Evolutionary conservation across 805 yeast genomes (phyloP).

Genomic region (Hanseniaspora singularis): DNA sequence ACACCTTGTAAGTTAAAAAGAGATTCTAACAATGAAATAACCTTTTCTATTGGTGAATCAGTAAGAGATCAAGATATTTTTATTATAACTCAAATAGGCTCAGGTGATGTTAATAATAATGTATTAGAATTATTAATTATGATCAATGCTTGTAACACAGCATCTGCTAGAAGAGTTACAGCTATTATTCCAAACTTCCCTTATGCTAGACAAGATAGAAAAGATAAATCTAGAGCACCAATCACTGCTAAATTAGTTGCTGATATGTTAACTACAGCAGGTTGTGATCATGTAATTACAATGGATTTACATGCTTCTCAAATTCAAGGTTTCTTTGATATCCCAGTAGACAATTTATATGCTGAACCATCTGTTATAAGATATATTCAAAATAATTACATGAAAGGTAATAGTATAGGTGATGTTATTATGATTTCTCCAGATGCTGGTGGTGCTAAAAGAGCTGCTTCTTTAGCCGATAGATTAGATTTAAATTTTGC

Average conservation of each 20-base stretch:
- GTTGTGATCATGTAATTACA: constrained; percentile 89
- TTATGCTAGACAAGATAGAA: constrained; percentile 93
- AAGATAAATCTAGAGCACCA: constrained; percentile 92
- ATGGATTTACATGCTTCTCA: constrained; percentile 97
- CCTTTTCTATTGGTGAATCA: constrained; percentile 67
- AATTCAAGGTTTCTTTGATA: constrained; percentile 90
- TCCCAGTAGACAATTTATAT: constrained; percentile 89
- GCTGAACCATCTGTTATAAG: constrained; percentile 86
- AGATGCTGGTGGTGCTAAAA: constrained; percentile 97
- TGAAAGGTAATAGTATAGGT: constrained; percentile 28
- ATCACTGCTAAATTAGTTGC: constrained; percentile 92
- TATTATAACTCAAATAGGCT: constrained; percentile 67
- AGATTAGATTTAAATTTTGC: constrained; percentile 86
- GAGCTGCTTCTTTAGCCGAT: constrained; percentile 92
- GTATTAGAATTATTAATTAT: constrained; percentile 78
- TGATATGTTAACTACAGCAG: constrained; percentile 80
- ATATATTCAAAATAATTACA: constrained; percentile 57
- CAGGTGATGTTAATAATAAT: constrained; percentile 74
- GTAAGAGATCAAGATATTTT: constrained; percentile 77
- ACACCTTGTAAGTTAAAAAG: constrained; percentile 54
- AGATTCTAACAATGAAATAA: constrained; percentile 62
- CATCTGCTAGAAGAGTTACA: constrained; percentile 86
- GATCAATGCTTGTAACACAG: constrained; percentile 91
- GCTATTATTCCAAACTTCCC: constrained; percentile 94
- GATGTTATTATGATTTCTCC: constrained; percentile 81